These are phyloP conservation scores for Apiospora hydei DNA, from an alignment of 2,329 filamentous ascomycete species.

Conservation along the genomic window DNA sequence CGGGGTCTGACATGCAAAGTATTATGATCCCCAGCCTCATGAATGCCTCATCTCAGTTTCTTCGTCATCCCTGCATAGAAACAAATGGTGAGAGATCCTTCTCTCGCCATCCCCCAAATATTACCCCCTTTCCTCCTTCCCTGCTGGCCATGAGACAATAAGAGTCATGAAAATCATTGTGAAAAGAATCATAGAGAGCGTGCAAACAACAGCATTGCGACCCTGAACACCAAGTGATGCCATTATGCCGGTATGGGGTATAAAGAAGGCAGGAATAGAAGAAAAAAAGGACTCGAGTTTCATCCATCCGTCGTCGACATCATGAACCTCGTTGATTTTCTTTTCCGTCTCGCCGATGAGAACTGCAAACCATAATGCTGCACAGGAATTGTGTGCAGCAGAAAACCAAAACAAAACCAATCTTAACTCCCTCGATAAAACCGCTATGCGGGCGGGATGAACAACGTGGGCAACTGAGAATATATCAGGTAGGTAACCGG, in stretches of 20 bases:
- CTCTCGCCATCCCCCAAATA: not conserved
- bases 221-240: constrained; percentile 19
- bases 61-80: not conserved
- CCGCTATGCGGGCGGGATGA: not conserved
- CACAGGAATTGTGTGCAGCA: not conserved
- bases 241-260: constrained; percentile 21
- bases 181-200: constrained; percentile 14
- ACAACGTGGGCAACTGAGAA: not conserved
- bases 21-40: not conserved
- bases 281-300: constrained; percentile 1
- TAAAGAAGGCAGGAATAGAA: constrained; percentile 17
- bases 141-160: not conserved
- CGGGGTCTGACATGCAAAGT: not conserved
- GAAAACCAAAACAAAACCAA: not conserved
- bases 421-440: constrained; percentile 20
- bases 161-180: constrained; percentile 11
- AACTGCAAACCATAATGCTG: constrained; percentile 17
- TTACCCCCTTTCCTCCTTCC: not conserved
- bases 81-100: not conserved
- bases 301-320: constrained; percentile 8
- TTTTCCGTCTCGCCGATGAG: constrained; percentile 1
- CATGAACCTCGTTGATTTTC: constrained; percentile 5
- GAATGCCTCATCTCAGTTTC: not conserved
- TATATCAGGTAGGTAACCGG: not conserved
- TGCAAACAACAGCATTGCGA: constrained; percentile 10